Conservation (phyloP, 805 yeast genomes). For the Ogataea nonfermentans region DNA sequence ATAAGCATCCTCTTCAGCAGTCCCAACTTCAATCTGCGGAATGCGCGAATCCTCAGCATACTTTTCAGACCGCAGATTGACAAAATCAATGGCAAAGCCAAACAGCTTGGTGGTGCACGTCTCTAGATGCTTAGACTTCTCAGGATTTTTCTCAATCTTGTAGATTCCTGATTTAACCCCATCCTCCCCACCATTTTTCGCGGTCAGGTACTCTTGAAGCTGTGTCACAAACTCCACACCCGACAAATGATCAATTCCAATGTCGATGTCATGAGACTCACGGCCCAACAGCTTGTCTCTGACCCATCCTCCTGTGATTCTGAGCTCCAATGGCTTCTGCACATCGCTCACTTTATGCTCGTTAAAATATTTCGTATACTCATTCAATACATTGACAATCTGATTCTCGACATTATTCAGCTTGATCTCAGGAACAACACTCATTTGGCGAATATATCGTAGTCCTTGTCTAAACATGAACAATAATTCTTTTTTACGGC, state of each 20-base stretch:
- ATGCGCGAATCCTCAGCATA: slow-evolving; percentile 82
- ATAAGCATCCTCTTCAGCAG: slow-evolving; percentile 86
- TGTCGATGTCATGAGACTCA: slow-evolving; percentile 83
- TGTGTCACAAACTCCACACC: slow-evolving; percentile 83
- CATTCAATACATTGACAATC: slow-evolving; percentile 26
- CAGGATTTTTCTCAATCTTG: slow-evolving; percentile 89
- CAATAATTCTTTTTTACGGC: slow-evolving; percentile 3
- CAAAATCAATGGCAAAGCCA: slow-evolving; percentile 89
- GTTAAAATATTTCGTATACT: slow-evolving; percentile 29
- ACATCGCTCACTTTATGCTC: slow-evolving; percentile 2
- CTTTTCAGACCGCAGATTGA: slow-evolving; percentile 83
- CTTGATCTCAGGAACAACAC: slow-evolving; percentile 16
- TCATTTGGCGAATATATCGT: slow-evolving; percentile 2
- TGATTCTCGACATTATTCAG: slow-evolving; percentile 25
- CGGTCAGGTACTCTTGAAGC: slow-evolving; percentile 49
- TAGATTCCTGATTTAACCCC: slow-evolving; percentile 47
- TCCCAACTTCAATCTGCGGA: slow-evolving; percentile 81
- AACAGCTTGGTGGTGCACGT: slow-evolving; percentile 90
- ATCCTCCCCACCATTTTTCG: slow-evolving; percentile 23
- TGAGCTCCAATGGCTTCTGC: slow-evolving; percentile 35
- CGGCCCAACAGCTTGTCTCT: slow-evolving; percentile 86
- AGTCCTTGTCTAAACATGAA: slow-evolving; percentile 5
- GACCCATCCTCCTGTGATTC: slow-evolving; percentile 99
- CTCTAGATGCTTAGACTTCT: slow-evolving; percentile 92
- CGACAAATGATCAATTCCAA: slow-evolving; percentile 79